phyloP scores from a whole-genome alignment of 306 rosid species.

The Delonix regia region DNA sequence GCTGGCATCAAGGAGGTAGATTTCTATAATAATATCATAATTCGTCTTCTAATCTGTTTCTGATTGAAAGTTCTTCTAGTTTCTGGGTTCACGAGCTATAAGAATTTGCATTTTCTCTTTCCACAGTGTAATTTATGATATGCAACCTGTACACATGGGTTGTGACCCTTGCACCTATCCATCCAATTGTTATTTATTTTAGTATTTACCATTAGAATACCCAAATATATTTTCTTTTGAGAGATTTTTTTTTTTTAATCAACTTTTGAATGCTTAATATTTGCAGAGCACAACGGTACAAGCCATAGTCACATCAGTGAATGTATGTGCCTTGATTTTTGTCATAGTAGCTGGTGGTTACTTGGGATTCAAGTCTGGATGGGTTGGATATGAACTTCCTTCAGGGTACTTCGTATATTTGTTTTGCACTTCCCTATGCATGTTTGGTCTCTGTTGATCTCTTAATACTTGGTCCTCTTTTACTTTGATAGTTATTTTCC shows the following conservation, averaged over 20 bases:
- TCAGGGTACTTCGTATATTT: slow-evolving; percentile 64
- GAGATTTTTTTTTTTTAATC: slow-evolving; percentile 18
- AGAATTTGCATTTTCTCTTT: neutral
- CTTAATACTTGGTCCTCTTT: neutral
- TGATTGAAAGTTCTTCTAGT: neutral
- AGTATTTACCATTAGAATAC: neutral
- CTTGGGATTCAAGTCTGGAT: slow-evolving; percentile 88
- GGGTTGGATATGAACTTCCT: slow-evolving; percentile 88
- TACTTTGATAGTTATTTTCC: slow-evolving; percentile 73
- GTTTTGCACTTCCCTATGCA: neutral
- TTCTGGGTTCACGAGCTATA: neutral
- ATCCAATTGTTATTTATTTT: neutral
- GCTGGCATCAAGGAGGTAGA: slow-evolving; percentile 89
- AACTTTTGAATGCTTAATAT: slow-evolving; percentile 14
- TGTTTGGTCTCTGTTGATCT: slow-evolving; percentile 12
- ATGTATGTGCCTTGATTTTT: slow-evolving; percentile 82
- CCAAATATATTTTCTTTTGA: neutral
- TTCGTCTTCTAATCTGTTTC: neutral
- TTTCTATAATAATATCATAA: slow-evolving; percentile 5
- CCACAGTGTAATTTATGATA: neutral
- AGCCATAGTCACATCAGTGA: slow-evolving; percentile 72
- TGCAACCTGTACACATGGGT: neutral
- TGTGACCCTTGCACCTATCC: slow-evolving; percentile 7
- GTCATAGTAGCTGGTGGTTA: slow-evolving; percentile 77
- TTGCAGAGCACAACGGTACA: slow-evolving; percentile 84